A percentile compares a stretch with the other conserved stretches of the same genome.
Evolutionary conservation across 495 filamentous ascomycete species (phyloP).

Genomic region (Chaetomidium leptoderma): DNA sequence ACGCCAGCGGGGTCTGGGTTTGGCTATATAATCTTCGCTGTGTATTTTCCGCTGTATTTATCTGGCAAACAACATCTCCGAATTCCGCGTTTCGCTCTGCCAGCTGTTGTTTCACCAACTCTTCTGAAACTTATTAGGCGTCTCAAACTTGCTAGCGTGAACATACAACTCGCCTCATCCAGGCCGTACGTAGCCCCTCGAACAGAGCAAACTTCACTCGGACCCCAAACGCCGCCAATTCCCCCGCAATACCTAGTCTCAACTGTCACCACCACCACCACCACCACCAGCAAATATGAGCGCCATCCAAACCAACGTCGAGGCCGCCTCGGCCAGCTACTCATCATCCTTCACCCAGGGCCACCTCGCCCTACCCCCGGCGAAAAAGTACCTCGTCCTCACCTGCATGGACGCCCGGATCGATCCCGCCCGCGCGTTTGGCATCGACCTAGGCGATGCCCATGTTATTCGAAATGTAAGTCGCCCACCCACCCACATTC

Average conservation of each 20-base stretch:
- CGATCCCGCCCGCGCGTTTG: conserved; percentile 64
- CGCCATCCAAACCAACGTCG: conserved; percentile 51
- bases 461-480: conserved; percentile 73
- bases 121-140: no score
- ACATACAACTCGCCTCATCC: no score
- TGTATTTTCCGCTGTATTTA: conserved; percentile 6
- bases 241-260: not conserved
- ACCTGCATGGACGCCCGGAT: conserved; percentile 88
- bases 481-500: not conserved
- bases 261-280: not conserved
- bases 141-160: no score
- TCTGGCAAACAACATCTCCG: not conserved
- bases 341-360: conserved; percentile 59
- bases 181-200: no score
- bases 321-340: conserved; percentile 57
- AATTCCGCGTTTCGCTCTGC: no score
- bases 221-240: not conserved
- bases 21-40: conserved; percentile 4
- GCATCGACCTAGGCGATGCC: conserved; percentile 70
- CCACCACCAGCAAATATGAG: conserved; percentile 24
- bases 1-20: not conserved
- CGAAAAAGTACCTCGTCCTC: conserved; percentile 60
- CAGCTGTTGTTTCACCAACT: not conserved
- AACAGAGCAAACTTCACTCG: no score
- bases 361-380: conserved; percentile 64